Base-by-base conservation (phyloP, 805 yeast species). In the Metschnikowia kofuensis region DNA sequence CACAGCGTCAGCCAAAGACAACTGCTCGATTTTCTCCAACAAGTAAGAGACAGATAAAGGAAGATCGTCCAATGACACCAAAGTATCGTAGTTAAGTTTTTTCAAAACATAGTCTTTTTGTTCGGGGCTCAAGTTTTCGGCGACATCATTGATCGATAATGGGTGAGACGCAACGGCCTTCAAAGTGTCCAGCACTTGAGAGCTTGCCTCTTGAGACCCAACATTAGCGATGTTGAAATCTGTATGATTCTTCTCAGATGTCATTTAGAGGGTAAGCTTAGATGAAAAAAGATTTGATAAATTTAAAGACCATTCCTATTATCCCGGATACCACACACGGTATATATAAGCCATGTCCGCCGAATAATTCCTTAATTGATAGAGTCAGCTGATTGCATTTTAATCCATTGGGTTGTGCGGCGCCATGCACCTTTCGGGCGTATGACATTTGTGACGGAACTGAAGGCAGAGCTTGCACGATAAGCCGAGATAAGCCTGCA, bases 1-100 rank as follows among this genome's bases (percentile, higher is more conserved):
- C 1, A 70, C 35, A 0, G 81, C 72, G 36, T 76, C 77, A 1
- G 66, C 71, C 10, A 65, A 56, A 3, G 68, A 44, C 55, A 75
- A 51, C 28, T 55, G 52, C 30, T 63, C 67, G 42, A 75, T 67
- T 51, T 70, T 72, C 35, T 69, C 73, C 49, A 74, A 63, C 67
- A 78, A 70, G 54, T 65, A 76, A 15, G 69, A 59, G n/a, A 63
- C 69, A 5, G 60, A 52, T 4, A 57, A 48, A 1, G 74, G 74
- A 49, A 69, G 59, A 32, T 66, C 70, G 16, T 66, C 71, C 47
- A 62, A 57, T 3, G 65, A 51, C 9, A 44, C 53, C 53, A 69
- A 62, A 7, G 57, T 56, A 11, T 58, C 66, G 41, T 53, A 58
- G 38, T 63, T 57, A 26, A 69, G 54, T 48, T 70, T 61, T 47